A percentile compares a stretch with the other conserved stretches of the same genome.
These are phyloP conservation scores for Pseudogymnoascus sp. DNA, from an alignment of 2,329 filamentous ascomycete genomes.

Conservation along the genomic window DNA sequence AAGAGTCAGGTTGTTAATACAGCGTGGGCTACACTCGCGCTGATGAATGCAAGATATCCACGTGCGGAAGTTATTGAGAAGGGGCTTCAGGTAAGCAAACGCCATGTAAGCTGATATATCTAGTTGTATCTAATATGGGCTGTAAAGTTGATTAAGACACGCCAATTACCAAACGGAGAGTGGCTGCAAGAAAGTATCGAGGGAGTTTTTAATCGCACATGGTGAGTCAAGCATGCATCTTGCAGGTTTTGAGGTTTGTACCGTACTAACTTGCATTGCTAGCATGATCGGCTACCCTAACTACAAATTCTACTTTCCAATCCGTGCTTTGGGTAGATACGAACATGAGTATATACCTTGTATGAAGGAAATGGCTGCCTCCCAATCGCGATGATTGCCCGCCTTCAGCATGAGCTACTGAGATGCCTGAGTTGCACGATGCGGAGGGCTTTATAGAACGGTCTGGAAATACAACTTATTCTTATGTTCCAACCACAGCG, in stretches of 20 bases:
- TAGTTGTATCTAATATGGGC: not conserved
- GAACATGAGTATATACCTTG: too few species aligned
- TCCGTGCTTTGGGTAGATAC: too few species aligned
- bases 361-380: too few species aligned
- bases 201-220: constrained; percentile 82
- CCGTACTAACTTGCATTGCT: too few species aligned
- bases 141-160: constrained; percentile 66
- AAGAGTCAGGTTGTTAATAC: constrained; percentile 79
- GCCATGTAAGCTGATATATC: not conserved
- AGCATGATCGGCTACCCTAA: too few species aligned
- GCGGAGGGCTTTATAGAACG: constrained; percentile 4
- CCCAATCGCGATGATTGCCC: too few species aligned
- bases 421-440: not conserved
- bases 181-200: constrained; percentile 91
- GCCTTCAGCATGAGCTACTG: not conserved
- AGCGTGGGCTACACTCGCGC: constrained; percentile 71
- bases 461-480: constrained; percentile 1
- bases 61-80: constrained; percentile 59
- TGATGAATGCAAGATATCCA: constrained; percentile 73
- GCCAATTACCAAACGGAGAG: constrained; percentile 78
- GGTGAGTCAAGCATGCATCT: constrained; percentile 22
- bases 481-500: constrained; percentile 6
- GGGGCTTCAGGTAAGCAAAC: constrained; percentile 39
- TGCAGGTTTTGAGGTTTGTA: not conserved
- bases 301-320: too few species aligned